These are phyloP conservation scores for Claviceps sorghi DNA, from an alignment of 2,329 filamentous ascomycete genomes.

Conservation along the genomic window DNA sequence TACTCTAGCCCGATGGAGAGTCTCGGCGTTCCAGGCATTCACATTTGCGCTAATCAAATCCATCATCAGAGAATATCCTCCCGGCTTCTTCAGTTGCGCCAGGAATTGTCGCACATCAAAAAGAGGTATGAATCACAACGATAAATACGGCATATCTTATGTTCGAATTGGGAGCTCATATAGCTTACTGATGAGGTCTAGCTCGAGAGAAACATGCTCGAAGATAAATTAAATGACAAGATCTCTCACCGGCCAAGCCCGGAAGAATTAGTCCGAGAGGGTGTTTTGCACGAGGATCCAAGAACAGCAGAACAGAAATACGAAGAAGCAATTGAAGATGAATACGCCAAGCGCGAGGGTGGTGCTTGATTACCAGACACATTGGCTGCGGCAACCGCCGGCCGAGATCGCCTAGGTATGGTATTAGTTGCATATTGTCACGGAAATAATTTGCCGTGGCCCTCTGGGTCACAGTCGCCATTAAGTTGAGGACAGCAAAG, in stretches of 20 bases:
- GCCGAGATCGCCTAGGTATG: not conserved
- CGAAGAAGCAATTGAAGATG: slow-evolving; percentile 46
- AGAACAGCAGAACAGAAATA: slow-evolving; percentile 43
- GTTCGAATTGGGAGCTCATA: not conserved
- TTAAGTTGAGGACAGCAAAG: too few species aligned
- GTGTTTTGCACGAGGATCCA: slow-evolving; percentile 59
- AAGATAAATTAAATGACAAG: slow-evolving; percentile 75
- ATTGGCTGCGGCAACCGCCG: too few species aligned
- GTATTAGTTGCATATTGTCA: not conserved
- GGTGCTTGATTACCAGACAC: slow-evolving; percentile 32
- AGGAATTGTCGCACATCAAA: slow-evolving; percentile 63
- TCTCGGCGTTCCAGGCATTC: not conserved
- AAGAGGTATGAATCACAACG: slow-evolving; percentile 37
- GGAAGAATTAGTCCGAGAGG: slow-evolving; percentile 62
- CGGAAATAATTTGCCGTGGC: not conserved
- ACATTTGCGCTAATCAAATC: slow-evolving; percentile 9
- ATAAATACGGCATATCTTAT: not conserved
- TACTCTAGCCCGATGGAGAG: not conserved
- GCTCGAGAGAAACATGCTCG: slow-evolving; percentile 77
- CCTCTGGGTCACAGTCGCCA: too few species aligned
- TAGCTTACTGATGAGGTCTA: slow-evolving; percentile 10
- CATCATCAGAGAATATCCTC: slow-evolving; percentile 67
- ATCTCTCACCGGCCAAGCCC: slow-evolving; percentile 63
- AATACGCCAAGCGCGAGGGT: slow-evolving; percentile 49
- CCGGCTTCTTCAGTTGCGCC: slow-evolving; percentile 66